Conservation (phyloP, 2,329 filamentous ascomycete species). For the Coniochaeta pulveracea region DNA sequence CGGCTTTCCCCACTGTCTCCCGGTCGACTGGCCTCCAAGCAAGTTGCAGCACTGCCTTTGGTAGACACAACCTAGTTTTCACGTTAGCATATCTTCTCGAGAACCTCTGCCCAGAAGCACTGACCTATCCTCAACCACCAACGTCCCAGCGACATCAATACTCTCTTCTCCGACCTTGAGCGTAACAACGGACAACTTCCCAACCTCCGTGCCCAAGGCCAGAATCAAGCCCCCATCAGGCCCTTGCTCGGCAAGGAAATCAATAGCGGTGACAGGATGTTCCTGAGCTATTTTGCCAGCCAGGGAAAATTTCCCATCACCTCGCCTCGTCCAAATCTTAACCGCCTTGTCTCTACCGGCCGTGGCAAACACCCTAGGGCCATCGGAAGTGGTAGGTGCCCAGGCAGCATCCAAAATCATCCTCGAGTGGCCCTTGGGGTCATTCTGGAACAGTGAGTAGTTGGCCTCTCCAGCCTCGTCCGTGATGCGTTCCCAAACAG, state of each 20-base stretch:
- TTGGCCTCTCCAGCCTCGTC: slow-evolving; percentile 15
- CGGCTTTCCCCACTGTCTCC: slow-evolving; percentile 11
- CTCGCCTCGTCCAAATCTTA: slow-evolving; percentile 49
- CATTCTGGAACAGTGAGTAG: slow-evolving; percentile 51
- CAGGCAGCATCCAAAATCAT: slow-evolving; percentile 90
- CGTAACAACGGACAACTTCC: slow-evolving; percentile 30
- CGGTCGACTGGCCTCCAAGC: slow-evolving; percentile 49
- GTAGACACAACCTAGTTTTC: slow-evolving; percentile 32
- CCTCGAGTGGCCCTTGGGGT: slow-evolving; percentile 76
- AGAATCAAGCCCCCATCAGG: slow-evolving; percentile 26
- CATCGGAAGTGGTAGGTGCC: slow-evolving; percentile 41
- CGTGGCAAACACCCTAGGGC: slow-evolving; percentile 59
- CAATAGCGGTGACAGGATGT: slow-evolving; percentile 58
- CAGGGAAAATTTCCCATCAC: slow-evolving; percentile 35
- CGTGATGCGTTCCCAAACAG: slow-evolving; percentile 48
- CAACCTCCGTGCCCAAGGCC: slow-evolving; percentile 47
- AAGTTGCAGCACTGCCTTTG: slow-evolving; percentile 55
- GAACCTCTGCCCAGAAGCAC: background rate
- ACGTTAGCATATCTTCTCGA: background rate
- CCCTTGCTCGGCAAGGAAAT: slow-evolving; percentile 38
- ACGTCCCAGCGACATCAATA: slow-evolving; percentile 22
- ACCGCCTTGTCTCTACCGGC: slow-evolving; percentile 83
- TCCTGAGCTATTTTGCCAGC: slow-evolving; percentile 41
- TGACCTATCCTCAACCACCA: slow-evolving; percentile 15
- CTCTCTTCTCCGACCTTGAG: slow-evolving; percentile 21